Evolutionary conservation across 352 stramenopile species (phyloP), one percentile per base, ranked within the genome.

Genomic region (Sclerospora graminicola): DNA sequence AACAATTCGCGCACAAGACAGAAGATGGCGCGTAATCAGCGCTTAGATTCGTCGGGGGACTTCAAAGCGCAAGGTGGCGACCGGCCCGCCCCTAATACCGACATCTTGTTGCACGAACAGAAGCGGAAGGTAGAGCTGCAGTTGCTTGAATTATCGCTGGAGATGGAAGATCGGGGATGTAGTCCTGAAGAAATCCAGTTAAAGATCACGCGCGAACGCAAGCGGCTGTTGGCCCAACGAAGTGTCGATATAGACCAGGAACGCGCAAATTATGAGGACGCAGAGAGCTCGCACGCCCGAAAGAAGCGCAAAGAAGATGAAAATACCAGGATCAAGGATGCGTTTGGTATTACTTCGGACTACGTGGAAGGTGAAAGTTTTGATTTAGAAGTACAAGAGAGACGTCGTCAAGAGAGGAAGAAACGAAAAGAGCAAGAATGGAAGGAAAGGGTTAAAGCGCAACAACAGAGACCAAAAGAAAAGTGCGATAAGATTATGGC

Each of bases 41-140:
- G 59, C 30, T 42, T 49, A 14, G 41, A 37, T 1, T 32, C 14
- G 0, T 51, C 32, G 10, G 48, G 44, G 19, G 54, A 41, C 19
- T 60, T 57, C 38, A 41, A 34, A 8, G 27, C 32, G 5, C 55
- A 29, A 28, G 45, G 23, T 23, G 39, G 50, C n/a, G 57, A 48
- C 41, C 43, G 58, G 19, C 39, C 38, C 3, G 44, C 65, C 2
- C 60, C 70, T 8, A 91, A 92, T 50, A 57, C 77, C n/a, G 69
- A 91, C 24, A 85, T 94, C 24, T 38, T 88, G 27, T 57, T 79
- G 42, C 83, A 94, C 51, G 78, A 90, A 24, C 54, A 70, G 48
- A 89, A 88, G 62, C 77, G 83, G 23, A 49, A 68, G 51, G 63
- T 93, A 28, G 83, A 94, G 54, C 65, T 92, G 23, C 57, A 82